Conservation (phyloP, 1,284 basidiomycete species). For the Meripilus lineatus region DNA sequence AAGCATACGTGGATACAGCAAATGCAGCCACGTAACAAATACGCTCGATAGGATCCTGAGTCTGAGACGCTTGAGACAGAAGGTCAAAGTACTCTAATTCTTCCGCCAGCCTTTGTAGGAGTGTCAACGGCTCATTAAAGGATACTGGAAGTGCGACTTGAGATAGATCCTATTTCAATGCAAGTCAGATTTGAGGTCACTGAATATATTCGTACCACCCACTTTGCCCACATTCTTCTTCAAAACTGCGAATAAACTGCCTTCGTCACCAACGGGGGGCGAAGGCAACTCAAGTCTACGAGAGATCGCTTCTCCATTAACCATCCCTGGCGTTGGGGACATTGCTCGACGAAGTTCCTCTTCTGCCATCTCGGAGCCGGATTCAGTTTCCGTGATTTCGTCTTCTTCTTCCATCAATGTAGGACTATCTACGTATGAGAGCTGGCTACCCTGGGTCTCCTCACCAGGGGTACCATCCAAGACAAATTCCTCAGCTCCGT, state of each 20-base stretch:
- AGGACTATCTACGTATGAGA: constrained; percentile 25
- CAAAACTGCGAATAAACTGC: constrained; percentile 80
- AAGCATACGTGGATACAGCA: constrained; percentile 80
- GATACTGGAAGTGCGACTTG: constrained; percentile 81
- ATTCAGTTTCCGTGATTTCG: constrained; percentile 21
- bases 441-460: constrained; percentile 34
- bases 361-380: constrained; percentile 16
- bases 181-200: background rate
- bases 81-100: constrained; percentile 79
- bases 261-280: constrained; percentile 73
- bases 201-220: constrained; percentile 9
- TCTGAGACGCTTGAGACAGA: constrained; percentile 58
- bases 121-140: constrained; percentile 85
- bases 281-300: constrained; percentile 66
- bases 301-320: constrained; percentile 28
- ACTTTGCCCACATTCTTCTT: constrained; percentile 95
- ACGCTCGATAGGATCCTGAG: constrained; percentile 66
- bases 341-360: constrained; percentile 10
- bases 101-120: constrained; percentile 78
- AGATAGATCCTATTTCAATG: constrained; percentile 64
- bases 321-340: constrained; percentile 8
- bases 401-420: constrained; percentile 15
- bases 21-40: constrained; percentile 79
- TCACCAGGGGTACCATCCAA: constrained; percentile 47
- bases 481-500: constrained; percentile 66